Conservation (phyloP, 1,139 yeast genomes). For the Candida sp. region DNA sequence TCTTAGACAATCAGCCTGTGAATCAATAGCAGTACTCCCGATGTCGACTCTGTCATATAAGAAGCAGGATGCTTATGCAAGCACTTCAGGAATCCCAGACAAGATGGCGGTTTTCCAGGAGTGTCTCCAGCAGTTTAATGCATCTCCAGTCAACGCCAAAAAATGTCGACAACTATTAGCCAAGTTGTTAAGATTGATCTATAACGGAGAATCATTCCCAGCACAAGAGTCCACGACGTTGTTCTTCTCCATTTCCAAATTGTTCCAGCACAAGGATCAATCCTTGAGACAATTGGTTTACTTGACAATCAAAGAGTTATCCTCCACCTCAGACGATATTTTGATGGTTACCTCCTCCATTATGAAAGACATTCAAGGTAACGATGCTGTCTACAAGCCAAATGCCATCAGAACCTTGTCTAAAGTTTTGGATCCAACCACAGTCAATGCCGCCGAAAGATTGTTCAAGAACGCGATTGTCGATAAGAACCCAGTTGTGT, state of each 20-base stretch:
- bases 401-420: conserved; percentile 94
- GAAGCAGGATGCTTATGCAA: conserved; percentile 76
- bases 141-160: conserved; percentile 87
- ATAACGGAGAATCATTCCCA: conserved; percentile 88
- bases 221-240: conserved; percentile 89
- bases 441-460: conserved; percentile 95
- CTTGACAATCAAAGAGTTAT: conserved; percentile 89
- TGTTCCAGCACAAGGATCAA: conserved; percentile 92
- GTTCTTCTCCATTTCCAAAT: conserved; percentile 92
- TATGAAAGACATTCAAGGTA: conserved; percentile 96
- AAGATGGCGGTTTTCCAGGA: conserved; percentile 98
- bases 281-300: conserved; percentile 94
- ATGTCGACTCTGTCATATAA: conserved; percentile 88
- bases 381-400: conserved; percentile 86
- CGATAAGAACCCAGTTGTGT: conserved; percentile 84
- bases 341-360: conserved; percentile 98
- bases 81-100: conserved; percentile 68
- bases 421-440: conserved; percentile 88
- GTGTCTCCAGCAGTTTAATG: conserved; percentile 91
- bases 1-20: neutral
- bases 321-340: conserved; percentile 85
- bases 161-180: conserved; percentile 84
- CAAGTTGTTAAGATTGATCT: conserved; percentile 70
- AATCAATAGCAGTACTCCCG: conserved; percentile 4
- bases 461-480: conserved; percentile 92